phyloP scores from a whole-genome alignment of 257 asterid genomes.

The Primulina eburnea region DNA sequence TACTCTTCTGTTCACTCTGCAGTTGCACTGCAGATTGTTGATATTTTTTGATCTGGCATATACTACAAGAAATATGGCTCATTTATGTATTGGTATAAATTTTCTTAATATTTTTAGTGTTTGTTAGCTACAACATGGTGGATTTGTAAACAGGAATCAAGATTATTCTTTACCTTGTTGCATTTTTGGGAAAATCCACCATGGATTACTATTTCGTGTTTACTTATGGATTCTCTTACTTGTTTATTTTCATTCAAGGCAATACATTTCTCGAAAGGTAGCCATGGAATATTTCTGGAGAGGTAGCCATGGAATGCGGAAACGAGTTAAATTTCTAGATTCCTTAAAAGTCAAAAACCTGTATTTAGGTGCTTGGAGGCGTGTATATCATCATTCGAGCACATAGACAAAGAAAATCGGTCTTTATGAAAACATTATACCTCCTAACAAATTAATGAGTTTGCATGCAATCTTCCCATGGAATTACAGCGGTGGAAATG shows the following conservation, averaged over 20 bases:
- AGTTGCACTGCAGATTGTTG: neutral
- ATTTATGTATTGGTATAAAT: neutral
- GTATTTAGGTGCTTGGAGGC: no score
- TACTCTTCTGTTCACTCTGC: constrained; percentile 27
- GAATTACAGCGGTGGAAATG: no score
- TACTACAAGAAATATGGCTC: neutral
- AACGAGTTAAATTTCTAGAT: no score
- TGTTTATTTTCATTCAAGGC: neutral
- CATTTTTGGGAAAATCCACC: constrained; percentile 29
- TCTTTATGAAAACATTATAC: no score
- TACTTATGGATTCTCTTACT: neutral
- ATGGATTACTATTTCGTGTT: neutral
- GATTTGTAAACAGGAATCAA: constrained; percentile 17
- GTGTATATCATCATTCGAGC: no score
- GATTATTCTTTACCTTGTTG: constrained; percentile 10
- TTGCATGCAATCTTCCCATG: no score
- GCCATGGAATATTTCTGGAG: neutral
- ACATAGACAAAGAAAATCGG: no score
- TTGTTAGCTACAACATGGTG: neutral
- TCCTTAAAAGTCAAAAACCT: no score
- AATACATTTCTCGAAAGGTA: no score
- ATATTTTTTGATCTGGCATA: neutral
- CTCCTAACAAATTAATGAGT: no score
- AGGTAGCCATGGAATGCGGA: neutral
- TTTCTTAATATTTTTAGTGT: neutral